Evolutionary conservation across 306 rosid genomes (phyloP).

Genomic region (Trichosanthes cucumerina): DNA sequence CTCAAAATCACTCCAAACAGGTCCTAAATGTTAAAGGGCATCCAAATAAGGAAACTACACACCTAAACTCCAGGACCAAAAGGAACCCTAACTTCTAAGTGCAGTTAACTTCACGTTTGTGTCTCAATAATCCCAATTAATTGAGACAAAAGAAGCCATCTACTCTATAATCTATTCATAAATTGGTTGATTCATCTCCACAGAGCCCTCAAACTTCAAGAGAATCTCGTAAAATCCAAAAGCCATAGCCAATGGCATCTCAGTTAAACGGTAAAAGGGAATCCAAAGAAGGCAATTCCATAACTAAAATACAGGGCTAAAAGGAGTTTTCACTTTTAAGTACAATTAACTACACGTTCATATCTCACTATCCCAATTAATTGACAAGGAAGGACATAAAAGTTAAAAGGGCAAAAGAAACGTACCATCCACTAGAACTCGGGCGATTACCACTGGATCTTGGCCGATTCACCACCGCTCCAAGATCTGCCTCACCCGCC

Average conservation of each 20-base stretch:
- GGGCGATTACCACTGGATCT: conserved; percentile 32
- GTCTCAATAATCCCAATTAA: background rate
- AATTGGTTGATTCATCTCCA: background rate
- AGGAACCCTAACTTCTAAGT: background rate
- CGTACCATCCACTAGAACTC: conserved; percentile 31
- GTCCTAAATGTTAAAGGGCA: no score
- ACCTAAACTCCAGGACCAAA: background rate
- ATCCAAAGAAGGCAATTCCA: background rate
- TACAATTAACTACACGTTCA: background rate
- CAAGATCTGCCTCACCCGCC: conserved; percentile 29
- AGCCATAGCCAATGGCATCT: background rate
- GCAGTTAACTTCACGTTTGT: background rate
- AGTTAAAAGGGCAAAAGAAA: background rate
- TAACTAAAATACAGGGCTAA: background rate
- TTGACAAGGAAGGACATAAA: background rate
- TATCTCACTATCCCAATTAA: background rate
- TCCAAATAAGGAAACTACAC: background rate
- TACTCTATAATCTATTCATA: background rate
- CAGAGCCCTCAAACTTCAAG: background rate
- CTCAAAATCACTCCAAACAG: no score
- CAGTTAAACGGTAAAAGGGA: background rate
- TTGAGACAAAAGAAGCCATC: background rate
- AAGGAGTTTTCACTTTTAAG: background rate
- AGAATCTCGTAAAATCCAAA: background rate
- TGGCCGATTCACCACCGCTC: conserved; percentile 31